A percentile compares a stretch with the other conserved stretches of the same genome.
Evolutionary conservation across 2,329 filamentous ascomycete genomes (phyloP).

Genomic region (Colletotrichum tanaceti): DNA sequence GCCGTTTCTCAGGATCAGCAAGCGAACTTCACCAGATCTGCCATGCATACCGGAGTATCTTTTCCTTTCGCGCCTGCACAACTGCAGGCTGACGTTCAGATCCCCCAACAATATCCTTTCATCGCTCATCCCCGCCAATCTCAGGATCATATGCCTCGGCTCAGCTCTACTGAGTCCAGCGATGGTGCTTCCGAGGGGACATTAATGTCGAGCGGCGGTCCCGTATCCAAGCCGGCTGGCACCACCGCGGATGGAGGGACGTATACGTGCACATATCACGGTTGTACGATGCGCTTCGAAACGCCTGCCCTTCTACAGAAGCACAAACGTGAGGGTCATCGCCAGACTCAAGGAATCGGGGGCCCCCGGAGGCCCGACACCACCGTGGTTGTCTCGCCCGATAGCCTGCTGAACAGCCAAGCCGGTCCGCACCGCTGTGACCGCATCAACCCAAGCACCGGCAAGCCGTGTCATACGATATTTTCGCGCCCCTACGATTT

Average conservation of each 20-base stretch:
- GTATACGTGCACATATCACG: conserved; percentile 96
- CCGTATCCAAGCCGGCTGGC: conserved; percentile 64
- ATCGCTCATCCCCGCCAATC: conserved; percentile 52
- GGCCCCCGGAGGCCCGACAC: conserved; percentile 48
- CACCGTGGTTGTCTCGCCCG: conserved; percentile 57
- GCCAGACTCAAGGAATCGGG: conserved; percentile 72
- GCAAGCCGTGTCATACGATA: conserved; percentile 92
- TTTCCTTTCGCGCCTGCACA: conserved; percentile 50
- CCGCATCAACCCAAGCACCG: conserved; percentile 92
- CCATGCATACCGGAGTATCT: neutral
- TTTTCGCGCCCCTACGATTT: conserved; percentile 97
- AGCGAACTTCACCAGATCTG: conserved; percentile 5
- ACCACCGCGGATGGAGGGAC: conserved; percentile 83
- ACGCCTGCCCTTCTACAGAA: conserved; percentile 88
- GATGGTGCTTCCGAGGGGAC: conserved; percentile 39
- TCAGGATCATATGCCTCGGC: conserved; percentile 50
- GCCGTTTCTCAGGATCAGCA: neutral
- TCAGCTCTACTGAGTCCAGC: conserved; percentile 59
- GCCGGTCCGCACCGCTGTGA: conserved; percentile 94
- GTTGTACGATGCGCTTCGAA: conserved; percentile 88
- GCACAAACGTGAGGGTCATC: conserved; percentile 94
- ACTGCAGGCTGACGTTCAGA: conserved; percentile 53
- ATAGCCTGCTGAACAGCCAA: conserved; percentile 79
- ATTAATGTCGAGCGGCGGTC: conserved; percentile 48
- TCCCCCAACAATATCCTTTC: conserved; percentile 66